Evolutionary conservation across 2,329 filamentous ascomycete species (phyloP).

Genomic region (Neospermospora avenae): DNA sequence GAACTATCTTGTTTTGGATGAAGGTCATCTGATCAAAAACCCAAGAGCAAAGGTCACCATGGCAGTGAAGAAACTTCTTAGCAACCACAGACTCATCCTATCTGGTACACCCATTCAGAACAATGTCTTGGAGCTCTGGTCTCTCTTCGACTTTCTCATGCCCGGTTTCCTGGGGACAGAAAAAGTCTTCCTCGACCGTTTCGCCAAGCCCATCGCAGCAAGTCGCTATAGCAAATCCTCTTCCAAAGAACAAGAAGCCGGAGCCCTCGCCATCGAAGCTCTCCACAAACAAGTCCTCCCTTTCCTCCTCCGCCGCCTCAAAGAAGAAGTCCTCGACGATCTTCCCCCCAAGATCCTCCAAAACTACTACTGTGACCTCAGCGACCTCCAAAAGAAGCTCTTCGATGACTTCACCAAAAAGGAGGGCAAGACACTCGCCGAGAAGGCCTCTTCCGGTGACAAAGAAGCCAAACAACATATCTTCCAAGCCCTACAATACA

Average conservation of each 20-base stretch:
- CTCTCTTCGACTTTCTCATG: slow-evolving; percentile 98
- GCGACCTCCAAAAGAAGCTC: slow-evolving; percentile 87
- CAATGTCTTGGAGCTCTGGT: slow-evolving; percentile 96
- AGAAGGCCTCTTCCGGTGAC: slow-evolving; percentile 79
- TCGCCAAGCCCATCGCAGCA: slow-evolving; percentile 86
- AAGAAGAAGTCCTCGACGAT: slow-evolving; percentile 96
- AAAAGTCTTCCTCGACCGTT: slow-evolving; percentile 89
- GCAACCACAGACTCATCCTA: slow-evolving; percentile 92
- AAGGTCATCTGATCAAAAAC: slow-evolving; percentile 98
- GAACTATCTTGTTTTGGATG: slow-evolving; percentile 97
- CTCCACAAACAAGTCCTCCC: slow-evolving; percentile 96
- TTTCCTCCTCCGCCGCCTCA: slow-evolving; percentile 91
- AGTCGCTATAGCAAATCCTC: slow-evolving; percentile 96
- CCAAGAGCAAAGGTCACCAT: slow-evolving; percentile 93
- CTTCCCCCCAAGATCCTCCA: slow-evolving; percentile 97
- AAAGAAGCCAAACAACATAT: slow-evolving; percentile 97
- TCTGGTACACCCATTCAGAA: slow-evolving; percentile 98
- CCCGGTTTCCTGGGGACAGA: slow-evolving; percentile 94
- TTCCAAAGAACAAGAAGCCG: slow-evolving; percentile 96
- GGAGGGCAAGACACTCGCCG: slow-evolving; percentile 81
- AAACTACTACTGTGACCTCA: slow-evolving; percentile 98
- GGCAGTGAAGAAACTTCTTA: slow-evolving; percentile 83
- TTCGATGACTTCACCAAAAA: slow-evolving; percentile 97
- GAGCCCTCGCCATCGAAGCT: slow-evolving; percentile 94
- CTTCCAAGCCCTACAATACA: slow-evolving; percentile 98